These are phyloP conservation scores for Fusarium globosum DNA, from an alignment of 2,329 filamentous ascomycete species.

Conservation along the genomic window DNA sequence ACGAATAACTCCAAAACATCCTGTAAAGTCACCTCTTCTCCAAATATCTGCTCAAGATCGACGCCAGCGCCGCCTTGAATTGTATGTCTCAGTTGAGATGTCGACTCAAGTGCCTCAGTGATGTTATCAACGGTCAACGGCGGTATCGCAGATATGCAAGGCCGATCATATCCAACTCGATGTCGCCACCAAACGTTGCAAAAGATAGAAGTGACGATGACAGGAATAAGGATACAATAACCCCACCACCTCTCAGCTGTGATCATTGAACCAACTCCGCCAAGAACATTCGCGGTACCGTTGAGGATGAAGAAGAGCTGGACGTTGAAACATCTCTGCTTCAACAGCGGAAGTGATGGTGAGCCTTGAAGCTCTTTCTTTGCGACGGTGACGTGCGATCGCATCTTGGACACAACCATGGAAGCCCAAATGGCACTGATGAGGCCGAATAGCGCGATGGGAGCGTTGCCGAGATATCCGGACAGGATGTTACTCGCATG, in stretches of 20 bases:
- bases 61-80: conserved; percentile 10
- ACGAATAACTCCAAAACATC: conserved; percentile 21
- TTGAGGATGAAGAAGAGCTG: conserved; percentile 58
- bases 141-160: conserved; percentile 1
- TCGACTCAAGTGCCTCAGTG: conserved; percentile 14
- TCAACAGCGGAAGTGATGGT: conserved; percentile 46
- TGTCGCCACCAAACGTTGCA: conserved; percentile 62
- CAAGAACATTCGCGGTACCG: conserved; percentile 58
- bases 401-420: conserved; percentile 56
- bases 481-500: conserved; percentile 63
- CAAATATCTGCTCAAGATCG: conserved; percentile 6
- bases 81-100: conserved; percentile 9
- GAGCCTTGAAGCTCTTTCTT: conserved; percentile 42
- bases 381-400: conserved; percentile 49
- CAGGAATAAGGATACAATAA: conserved; percentile 63
- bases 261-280: conserved; percentile 61
- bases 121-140: conserved; percentile 2
- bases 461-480: conserved; percentile 65
- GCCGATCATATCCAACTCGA: conserved; percentile 56
- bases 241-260: conserved; percentile 64
- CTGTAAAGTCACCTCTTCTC: neutral
- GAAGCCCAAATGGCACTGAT: conserved; percentile 61
- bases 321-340: conserved; percentile 50
- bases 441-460: conserved; percentile 61
- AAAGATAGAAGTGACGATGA: conserved; percentile 57